Base-by-base conservation (phyloP, 2,329 filamentous ascomycete genomes). In the Sordariomycetes sp. region DNA sequence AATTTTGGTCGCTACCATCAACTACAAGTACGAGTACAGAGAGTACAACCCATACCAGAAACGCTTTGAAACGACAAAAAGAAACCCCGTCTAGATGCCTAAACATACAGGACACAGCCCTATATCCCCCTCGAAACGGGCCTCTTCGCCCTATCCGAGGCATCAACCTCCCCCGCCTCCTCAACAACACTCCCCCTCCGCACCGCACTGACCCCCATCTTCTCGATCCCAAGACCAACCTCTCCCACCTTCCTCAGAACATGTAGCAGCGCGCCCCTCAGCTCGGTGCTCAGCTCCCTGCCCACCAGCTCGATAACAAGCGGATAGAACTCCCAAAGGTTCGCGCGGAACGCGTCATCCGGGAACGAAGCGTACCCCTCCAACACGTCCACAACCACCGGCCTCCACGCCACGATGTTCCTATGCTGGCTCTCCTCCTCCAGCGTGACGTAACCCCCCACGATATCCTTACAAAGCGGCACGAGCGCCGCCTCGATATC, bases 401-500 rank as follows among this genome's bases (percentile, higher is more conserved):
- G 94, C 20, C 94, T 80, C 94, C 94, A 99, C 0, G 95, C 95
- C 28, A 95, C 82, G 57, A 99, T 96, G 70, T 99, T 99, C 58
- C 94, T 81, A 68, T 97, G 91, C 71, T 99, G 94, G 32, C 89
- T 95, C 67, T 99, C 95, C 69, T 96, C 91, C 66, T 97, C 94
- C 2, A 99, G 83, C 3, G 79, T 77, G 12, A 90, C 84, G 69
- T 95, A 99, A 15, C 86, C 86, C 42, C 83, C 81, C 60, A 99
- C 86, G 61, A 99, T 96, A 69, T 99, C 94, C 65, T 87, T 89
- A 74, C 94, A 99, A 3, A 99, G 80, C 59, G 95, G 95, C 28
- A 99, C 89, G 28, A 99, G 78, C 1, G 94, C 95, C 48, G 85
- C 85, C 72, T 99, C 94, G 0, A 95, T 95, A 62, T 95, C 89